Base-by-base conservation (phyloP, 371 early-diverging fungal species). In the Zopfochytrium polystomum region DNA sequence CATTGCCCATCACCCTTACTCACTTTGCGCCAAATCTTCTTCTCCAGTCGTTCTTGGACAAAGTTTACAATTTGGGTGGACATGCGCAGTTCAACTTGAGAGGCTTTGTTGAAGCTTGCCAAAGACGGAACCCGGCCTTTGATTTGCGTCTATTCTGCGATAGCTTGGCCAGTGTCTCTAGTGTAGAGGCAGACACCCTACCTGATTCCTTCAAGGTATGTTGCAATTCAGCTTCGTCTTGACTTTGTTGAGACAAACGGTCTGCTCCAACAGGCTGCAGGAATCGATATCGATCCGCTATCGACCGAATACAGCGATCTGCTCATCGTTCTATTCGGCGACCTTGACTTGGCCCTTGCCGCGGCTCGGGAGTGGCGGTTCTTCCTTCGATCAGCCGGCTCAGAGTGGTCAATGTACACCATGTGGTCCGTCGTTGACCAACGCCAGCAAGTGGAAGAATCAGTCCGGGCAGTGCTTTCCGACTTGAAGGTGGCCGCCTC, bases 391-490 rank as follows among this genome's bases (percentile, higher is more conserved):
- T 43, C 47, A 25, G 49, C 58, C 11, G 66, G 66, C 25, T n/a
- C 45, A 18, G 66, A 60, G 15, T 66, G 61, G 66, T 32, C 56
- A 18, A 43, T 56, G 6, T 32, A 55, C 26, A 61, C 49, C 46
- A 59, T 66, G 55, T 56, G 51, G 58, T 29, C 66, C 4, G 52
- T 60, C 22, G 60, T 66, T 23, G 61, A 66, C 22, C 66, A 66
- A 45, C 60, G 61, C 0, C 50, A 66, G 30, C 66, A 52, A 26
- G 66, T 61, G 4, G 61, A 66, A 34, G 32, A 48, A n/a, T 31
- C 61, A 5, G 66, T 66, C 26, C 26, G 35, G 18, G 33, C 18
- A 6, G 55, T 66, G 52, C 45, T 61, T 15, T 22, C 30, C 2
- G 55, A 60, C n/a, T 13, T 60, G 5, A 23, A 25, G 3, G 4